Evolutionary conservation across 352 stramenopile species (phyloP).

Genomic region (Phytophthora europaea): DNA sequence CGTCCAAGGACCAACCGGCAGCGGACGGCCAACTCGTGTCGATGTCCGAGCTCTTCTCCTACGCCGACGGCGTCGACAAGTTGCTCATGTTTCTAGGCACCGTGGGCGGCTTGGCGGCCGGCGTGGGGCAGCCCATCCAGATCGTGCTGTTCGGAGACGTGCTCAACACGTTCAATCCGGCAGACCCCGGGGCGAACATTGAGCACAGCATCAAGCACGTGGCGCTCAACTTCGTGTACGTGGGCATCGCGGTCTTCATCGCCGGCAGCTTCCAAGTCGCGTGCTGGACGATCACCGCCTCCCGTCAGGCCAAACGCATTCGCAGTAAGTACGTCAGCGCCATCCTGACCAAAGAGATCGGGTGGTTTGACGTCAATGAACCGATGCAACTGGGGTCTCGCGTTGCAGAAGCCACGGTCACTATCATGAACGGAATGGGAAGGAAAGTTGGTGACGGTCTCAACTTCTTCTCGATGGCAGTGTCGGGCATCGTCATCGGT

Average conservation of each 20-base stretch:
- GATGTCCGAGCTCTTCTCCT: conserved; percentile 59
- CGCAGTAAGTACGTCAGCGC: conserved; percentile 62
- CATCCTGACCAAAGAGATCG: conserved; percentile 73
- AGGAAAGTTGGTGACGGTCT: conserved; percentile 65
- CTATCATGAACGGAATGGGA: conserved; percentile 74
- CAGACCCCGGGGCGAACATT: conserved; percentile 28
- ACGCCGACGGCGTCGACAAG: conserved; percentile 63
- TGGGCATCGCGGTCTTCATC: conserved; percentile 64
- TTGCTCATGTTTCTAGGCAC: conserved; percentile 68
- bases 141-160: conserved; percentile 81
- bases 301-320: conserved; percentile 69
- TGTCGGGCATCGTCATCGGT: conserved; percentile 73
- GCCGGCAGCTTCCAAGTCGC: conserved; percentile 63
- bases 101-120: conserved; percentile 48
- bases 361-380: conserved; percentile 79
- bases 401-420: conserved; percentile 63
- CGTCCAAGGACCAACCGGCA: conserved; percentile 25
- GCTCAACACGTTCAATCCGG: conserved; percentile 78
- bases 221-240: conserved; percentile 64
- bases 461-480: conserved; percentile 69
- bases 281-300: conserved; percentile 73
- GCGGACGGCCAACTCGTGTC: conserved; percentile 53
- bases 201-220: conserved; percentile 43
- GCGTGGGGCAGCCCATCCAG: conserved; percentile 69
- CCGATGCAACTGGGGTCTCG: conserved; percentile 62